Percentiles rank a stretch among this genome's conserved stretches.
These are phyloP conservation scores for Penicillium fuscoglaucum DNA, from an alignment of 2,329 filamentous ascomycete species.

Conservation along the genomic window DNA sequence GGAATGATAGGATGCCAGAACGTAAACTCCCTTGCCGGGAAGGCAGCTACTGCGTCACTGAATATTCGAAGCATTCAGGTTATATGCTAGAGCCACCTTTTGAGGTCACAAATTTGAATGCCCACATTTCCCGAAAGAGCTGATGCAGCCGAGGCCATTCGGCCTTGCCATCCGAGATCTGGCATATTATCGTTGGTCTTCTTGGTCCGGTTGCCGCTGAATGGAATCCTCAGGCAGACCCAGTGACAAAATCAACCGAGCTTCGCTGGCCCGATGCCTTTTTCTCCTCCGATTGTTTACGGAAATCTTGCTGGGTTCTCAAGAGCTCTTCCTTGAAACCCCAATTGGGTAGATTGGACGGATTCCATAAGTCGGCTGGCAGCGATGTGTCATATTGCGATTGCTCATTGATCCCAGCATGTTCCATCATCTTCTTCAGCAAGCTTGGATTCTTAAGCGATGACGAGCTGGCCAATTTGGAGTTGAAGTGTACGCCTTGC, in stretches of 20 bases:
- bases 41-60: not conserved
- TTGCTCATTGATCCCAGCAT: conserved; percentile 55
- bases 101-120: not conserved
- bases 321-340: conserved; percentile 51
- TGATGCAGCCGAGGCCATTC: no score
- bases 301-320: conserved; percentile 43
- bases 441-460: conserved; percentile 62
- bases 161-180: not conserved
- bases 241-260: conserved; percentile 44
- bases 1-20: not conserved
- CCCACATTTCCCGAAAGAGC: not conserved
- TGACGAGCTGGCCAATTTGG: conserved; percentile 57
- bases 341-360: conserved; percentile 41
- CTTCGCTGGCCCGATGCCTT: conserved; percentile 36
- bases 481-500: conserved; percentile 64
- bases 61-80: not conserved
- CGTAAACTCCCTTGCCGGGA: not conserved
- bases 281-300: conserved; percentile 38
- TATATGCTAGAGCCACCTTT: not conserved
- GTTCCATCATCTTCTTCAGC: conserved; percentile 57
- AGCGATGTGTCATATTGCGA: conserved; percentile 57
- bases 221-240: conserved; percentile 10
- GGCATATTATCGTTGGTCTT: not conserved
- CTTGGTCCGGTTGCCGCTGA: not conserved
- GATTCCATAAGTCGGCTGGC: conserved; percentile 43